Conservation (phyloP, 2,329 filamentous ascomycete species). For the Biscogniauxia marginata region DNA sequence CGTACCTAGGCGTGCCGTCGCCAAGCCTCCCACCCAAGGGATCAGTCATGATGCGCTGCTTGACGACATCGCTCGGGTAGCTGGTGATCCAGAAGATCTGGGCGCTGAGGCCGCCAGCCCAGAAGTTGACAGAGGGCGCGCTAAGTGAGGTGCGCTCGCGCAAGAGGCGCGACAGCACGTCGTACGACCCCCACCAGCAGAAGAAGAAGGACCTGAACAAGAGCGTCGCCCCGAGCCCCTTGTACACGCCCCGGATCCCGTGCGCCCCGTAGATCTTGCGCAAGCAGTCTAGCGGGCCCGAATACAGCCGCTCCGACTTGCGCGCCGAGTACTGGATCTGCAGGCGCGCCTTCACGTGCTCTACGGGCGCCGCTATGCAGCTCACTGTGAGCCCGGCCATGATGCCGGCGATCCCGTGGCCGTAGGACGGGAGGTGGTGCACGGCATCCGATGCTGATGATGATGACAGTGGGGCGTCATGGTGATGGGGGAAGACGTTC, state of each 20-base stretch:
- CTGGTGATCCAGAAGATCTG: slow-evolving; percentile 93
- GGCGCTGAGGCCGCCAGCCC: slow-evolving; percentile 89
- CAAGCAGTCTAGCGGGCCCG: slow-evolving; percentile 81
- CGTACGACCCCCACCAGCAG: slow-evolving; percentile 98
- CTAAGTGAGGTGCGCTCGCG: slow-evolving; percentile 66
- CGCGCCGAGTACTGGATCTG: slow-evolving; percentile 89
- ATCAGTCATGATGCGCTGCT: slow-evolving; percentile 97
- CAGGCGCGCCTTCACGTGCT: slow-evolving; percentile 90
- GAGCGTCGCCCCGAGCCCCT: slow-evolving; percentile 79
- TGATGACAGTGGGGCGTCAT: slow-evolving; percentile 25
- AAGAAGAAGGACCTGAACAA: slow-evolving; percentile 94
- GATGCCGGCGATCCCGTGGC: slow-evolving; percentile 85
- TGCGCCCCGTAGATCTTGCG: slow-evolving; percentile 68
- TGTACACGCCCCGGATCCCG: slow-evolving; percentile 79
- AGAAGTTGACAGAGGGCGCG: slow-evolving; percentile 86
- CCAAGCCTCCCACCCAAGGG: slow-evolving; percentile 69
- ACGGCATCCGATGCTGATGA: too few species aligned
- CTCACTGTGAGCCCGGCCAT: slow-evolving; percentile 86
- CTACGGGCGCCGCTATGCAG: slow-evolving; percentile 89
- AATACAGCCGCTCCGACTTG: slow-evolving; percentile 77
- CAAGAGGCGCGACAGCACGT: slow-evolving; percentile 72
- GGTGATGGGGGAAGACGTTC: slow-evolving; percentile 63
- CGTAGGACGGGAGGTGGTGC: slow-evolving; percentile 63
- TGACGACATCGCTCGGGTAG: slow-evolving; percentile 90
- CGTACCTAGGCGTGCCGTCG: slow-evolving; percentile 68